Percentiles rank a stretch among this genome's conserved stretches.
phyloP scores from a whole-genome alignment of 495 filamentous ascomycete species.

The Penicillium antarcticum region DNA sequence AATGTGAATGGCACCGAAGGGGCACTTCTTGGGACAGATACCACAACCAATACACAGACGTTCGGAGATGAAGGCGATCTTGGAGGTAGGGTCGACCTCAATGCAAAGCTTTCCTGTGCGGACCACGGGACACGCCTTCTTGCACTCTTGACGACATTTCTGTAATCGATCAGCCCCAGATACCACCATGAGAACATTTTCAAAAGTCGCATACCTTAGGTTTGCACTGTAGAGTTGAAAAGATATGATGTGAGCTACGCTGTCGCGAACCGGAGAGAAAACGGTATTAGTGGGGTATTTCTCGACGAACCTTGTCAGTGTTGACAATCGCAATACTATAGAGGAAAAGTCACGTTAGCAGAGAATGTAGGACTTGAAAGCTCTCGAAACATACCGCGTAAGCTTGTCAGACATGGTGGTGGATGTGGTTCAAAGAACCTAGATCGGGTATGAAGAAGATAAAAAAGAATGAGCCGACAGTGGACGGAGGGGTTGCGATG shows the following conservation, averaged over 20 bases:
- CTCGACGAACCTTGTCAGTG: constrained; percentile 78
- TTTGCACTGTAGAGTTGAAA: constrained; percentile 67
- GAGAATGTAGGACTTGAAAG: neutral
- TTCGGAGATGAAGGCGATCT: constrained; percentile 97
- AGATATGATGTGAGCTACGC: constrained; percentile 29
- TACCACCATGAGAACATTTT: neutral
- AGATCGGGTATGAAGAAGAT: constrained; percentile 10
- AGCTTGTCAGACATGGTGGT: constrained; percentile 78
- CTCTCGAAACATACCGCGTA: constrained; percentile 58
- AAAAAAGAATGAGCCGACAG: constrained; percentile 12
- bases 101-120: constrained; percentile 96
- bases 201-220: constrained; percentile 67
- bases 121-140: constrained; percentile 98
- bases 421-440: constrained; percentile 23
- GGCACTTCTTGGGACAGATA: constrained; percentile 99
- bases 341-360: constrained; percentile 16
- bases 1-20: constrained; percentile 98
- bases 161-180: constrained; percentile 28
- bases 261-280: constrained; percentile 8
- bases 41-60: constrained; percentile 94
- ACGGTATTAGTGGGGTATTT: constrained; percentile 30
- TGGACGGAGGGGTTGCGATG: constrained; percentile 1
- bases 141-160: constrained; percentile 98
- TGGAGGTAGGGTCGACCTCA: constrained; percentile 84
- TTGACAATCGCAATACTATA: constrained; percentile 95